These are phyloP conservation scores for Trichophyton verrucosum DNA, from an alignment of 2,329 filamentous ascomycete species.

Conservation along the genomic window DNA sequence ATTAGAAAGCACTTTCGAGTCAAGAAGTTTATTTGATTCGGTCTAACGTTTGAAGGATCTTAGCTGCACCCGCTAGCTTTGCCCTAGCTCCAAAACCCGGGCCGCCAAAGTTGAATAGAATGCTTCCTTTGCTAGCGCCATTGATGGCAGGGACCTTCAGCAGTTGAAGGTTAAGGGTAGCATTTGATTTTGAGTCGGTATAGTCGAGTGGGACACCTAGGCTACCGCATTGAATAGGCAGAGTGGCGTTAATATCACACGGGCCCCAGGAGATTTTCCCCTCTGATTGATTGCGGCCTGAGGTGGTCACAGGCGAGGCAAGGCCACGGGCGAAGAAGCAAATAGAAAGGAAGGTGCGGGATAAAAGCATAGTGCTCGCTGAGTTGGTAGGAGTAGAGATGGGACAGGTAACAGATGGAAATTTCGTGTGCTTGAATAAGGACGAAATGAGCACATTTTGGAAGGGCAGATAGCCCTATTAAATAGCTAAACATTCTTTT, in stretches of 20 bases:
- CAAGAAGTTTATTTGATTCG: background rate
- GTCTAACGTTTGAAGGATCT: constrained; percentile 2
- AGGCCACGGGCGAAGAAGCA: background rate
- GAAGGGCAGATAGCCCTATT: background rate
- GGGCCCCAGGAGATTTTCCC: constrained; percentile 3
- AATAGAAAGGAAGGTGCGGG: background rate
- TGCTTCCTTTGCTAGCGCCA: constrained; percentile 19
- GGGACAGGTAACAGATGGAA: background rate
- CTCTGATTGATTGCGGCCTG: background rate
- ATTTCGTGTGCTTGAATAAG: background rate
- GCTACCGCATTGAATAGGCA: constrained; percentile 18
- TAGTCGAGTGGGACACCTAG: constrained; percentile 25
- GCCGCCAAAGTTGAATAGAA: constrained; percentile 23
- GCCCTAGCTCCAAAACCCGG: constrained; percentile 13
- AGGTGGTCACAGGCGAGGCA: background rate
- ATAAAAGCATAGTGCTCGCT: background rate
- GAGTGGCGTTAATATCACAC: background rate
- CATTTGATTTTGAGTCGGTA: constrained; percentile 12
- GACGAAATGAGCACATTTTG: background rate
- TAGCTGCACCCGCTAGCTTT: background rate
- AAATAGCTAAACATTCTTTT: too few relatives aligned
- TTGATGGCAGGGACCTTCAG: constrained; percentile 19
- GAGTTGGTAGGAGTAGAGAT: background rate
- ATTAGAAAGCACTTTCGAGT: background rate
- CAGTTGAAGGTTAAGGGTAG: constrained; percentile 18